Base-by-base conservation (phyloP, 2,329 filamentous ascomycete genomes). In the Mycosphaerella arachidis region DNA sequence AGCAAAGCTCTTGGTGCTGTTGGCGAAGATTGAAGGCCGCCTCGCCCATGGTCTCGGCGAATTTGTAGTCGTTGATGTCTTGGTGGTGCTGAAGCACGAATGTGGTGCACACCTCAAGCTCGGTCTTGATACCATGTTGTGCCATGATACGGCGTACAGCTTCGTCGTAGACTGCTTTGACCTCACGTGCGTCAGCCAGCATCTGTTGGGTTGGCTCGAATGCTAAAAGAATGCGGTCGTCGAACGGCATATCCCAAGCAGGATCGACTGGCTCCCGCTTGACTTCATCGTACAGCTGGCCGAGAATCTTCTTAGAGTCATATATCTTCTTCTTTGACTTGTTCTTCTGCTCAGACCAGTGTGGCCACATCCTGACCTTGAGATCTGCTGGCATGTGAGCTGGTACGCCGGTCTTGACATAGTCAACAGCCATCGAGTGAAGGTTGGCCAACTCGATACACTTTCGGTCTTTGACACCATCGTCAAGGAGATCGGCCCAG, bases 401-500 rank as follows among this genome's bases (percentile, higher is more conserved):
- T 0, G 89, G 84, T 9, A 88, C 82, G 0, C 94, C 94, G 1
- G 91, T 93, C 77, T 99, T 99, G 48, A 90, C 87, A 71, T 94
- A 99, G 73, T 99, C 94, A 0, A 99, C 94, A 0, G 94, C 93
- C 67, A 87, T 86, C 0, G 94, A 97, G 72, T 99, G 94, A 2
- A 97, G 77, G 8, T 82, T 78, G 2, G 93, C 92, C 4, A 97
- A 80, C 54, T 86, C 78, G 0, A 94, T 75, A 67, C 92, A 97
- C 59, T 82, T 86, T 0, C 78, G 67, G 63, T 87, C 81, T 66
- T 86, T 87, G 0, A 93, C 86, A 0, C 92, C 90, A 1, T 80
- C 71, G 8, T 67, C 73, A 70, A 55, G 31, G 18, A 40, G 20
- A 48, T 99, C 94, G 0, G 91, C 87, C 68, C 84, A 85, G 1